Percentiles rank a stretch among this genome's conserved stretches.
These are phyloP conservation scores for Brassica rapa DNA, from an alignment of 345 rosid species.

Conservation along the genomic window DNA sequence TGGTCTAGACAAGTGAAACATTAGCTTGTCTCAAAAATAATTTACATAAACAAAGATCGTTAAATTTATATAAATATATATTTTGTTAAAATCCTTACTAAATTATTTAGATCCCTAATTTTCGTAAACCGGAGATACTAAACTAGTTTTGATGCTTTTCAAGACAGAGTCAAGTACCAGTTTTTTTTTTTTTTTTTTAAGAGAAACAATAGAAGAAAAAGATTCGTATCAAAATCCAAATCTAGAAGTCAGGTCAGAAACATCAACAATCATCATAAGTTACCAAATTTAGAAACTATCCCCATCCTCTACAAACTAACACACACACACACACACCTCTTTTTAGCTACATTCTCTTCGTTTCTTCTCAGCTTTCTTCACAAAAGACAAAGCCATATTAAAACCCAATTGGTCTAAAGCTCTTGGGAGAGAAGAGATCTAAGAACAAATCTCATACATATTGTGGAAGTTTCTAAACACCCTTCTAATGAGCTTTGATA, in stretches of 20 bases:
- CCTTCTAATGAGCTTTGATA: conserved; percentile 54
- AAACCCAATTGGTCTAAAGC: conserved; percentile 9
- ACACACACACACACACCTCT: conserved; percentile 25
- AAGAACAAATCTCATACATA: conserved; percentile 30
- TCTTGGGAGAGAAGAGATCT: conserved; percentile 21
- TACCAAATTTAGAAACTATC: conserved; percentile 15
- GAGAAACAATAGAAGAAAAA: not conserved
- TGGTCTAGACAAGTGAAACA: no score
- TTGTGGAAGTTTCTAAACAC: conserved; percentile 8
- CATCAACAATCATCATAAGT: conserved; percentile 33
- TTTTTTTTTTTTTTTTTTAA: no score
- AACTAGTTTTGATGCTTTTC: not conserved
- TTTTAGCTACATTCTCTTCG: conserved; percentile 20
- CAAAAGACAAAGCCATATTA: conserved; percentile 33
- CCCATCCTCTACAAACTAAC: conserved; percentile 28
- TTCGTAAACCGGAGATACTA: not conserved
- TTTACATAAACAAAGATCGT: no score
- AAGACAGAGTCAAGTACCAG: not conserved
- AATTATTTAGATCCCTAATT: not conserved
- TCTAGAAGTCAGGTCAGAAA: conserved; percentile 22
- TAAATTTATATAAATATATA: no score
- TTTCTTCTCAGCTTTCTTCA: conserved; percentile 31
- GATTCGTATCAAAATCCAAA: conserved; percentile 6
- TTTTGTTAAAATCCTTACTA: not conserved
- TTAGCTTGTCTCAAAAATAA: no score